Percentiles rank a stretch among this genome's conserved stretches.
Conservation (phyloP, 1,284 basidiomycete genomes). For the Ustilago vetiveriae region DNA sequence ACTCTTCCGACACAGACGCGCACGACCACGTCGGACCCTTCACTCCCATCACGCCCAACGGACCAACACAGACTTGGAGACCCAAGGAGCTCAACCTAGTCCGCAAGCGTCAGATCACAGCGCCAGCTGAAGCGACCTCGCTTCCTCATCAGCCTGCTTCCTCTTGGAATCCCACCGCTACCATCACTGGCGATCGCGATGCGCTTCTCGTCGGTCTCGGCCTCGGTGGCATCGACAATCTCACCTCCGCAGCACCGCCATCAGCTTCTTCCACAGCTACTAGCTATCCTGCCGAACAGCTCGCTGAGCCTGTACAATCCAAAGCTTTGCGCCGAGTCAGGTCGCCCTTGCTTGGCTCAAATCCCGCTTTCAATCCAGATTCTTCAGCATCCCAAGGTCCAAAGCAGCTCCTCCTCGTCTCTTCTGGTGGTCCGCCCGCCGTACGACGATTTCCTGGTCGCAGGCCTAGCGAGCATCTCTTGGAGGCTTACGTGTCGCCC, state of each 20-base stretch:
- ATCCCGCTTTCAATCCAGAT: conserved; percentile 4
- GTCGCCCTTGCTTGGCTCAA: conserved; percentile 13
- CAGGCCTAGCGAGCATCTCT: conserved; percentile 24
- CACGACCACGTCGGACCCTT: conserved; percentile 22
- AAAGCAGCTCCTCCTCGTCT: conserved; percentile 31
- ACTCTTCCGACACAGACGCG: conserved; percentile 37
- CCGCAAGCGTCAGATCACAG: conserved; percentile 21
- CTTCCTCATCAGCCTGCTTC: conserved; percentile 18
- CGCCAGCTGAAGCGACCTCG: conserved; percentile 12
- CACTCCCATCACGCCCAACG: conserved; percentile 42
- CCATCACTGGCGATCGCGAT: conserved; percentile 19
- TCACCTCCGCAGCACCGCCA: conserved; percentile 3
- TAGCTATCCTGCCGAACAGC: conserved; percentile 5
- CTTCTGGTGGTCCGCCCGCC: conserved; percentile 32
- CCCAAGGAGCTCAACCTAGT: conserved; percentile 50
- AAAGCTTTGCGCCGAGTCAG: conserved; percentile 7
- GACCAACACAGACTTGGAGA: conserved; percentile 30
- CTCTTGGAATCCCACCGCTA: conserved; percentile 13
- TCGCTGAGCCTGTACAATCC: conserved; percentile 6
- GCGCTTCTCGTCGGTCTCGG: conserved; percentile 36
- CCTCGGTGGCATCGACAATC: conserved; percentile 14
- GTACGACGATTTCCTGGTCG: conserved; percentile 27
- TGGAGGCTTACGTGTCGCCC: conserved; percentile 13
- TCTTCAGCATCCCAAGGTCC: conserved; percentile 14
- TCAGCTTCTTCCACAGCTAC: not conserved